Base-by-base conservation (phyloP, 495 filamentous ascomycete species). In the Penicillium dipodomyicola region DNA sequence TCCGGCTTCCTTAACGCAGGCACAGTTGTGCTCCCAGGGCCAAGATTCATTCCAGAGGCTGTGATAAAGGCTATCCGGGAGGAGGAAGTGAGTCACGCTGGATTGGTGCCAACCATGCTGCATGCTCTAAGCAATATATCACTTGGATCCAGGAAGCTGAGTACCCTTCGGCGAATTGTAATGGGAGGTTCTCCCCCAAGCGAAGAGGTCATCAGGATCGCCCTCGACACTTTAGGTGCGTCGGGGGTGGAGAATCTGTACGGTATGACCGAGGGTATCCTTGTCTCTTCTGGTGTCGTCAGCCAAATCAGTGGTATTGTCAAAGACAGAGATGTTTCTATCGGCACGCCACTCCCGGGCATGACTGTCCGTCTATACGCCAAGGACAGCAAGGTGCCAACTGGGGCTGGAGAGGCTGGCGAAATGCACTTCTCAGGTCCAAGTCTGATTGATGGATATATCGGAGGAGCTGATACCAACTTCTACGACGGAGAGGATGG, bases 191-290 rank as follows among this genome's bases (percentile, higher is more conserved):
- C 66, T 19, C 51, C 68, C 4, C 59, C 71, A 20, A 63, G 61
- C 15, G 59, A 63, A 11, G 69, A 67, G 29, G 51, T 72, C 22
- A 54, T 76, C 12, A 46, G 54, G 22, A 64, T 60, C 2, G 73
- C 70, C 50, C 53, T 56, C 7, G 63, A 60, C 2, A 20, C 64
- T 33, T 59, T 75, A 4, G 69, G 64, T 41, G 65, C 65, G 20
- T 57, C 49, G n/a, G 56, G 27, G 69, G n/a, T 65, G 29, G 62
- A 67, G 19, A 66, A 67, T 54, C 64, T 65, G 20, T 78, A 71
- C 50, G 77, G 77, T 4, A 76, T 80, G 75, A 77, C 67, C 5
- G 75, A 78, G 58, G 72, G 68, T 9, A 57, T 67, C 4, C 64
- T 67, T 17, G 58, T 68, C 4, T 59, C 71, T n/a, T 62, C 63